Conservation (phyloP, 169 alveolate species). For the Plasmodium gallinaceum region DNA sequence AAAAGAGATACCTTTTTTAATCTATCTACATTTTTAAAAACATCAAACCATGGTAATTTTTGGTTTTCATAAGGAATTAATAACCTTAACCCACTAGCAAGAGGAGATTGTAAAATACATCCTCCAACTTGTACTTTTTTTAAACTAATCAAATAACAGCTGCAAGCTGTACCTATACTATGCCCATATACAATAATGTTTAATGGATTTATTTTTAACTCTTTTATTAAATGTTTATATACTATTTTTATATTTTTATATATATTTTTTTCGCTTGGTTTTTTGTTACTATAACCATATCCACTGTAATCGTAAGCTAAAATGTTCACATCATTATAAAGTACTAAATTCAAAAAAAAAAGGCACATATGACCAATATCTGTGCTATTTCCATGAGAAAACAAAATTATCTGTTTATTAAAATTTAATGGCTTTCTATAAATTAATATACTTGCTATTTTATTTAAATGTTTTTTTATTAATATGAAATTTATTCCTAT, state of each 20-base stretch:
- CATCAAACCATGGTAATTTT: conserved; percentile 85
- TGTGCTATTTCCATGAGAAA: conserved; percentile 93
- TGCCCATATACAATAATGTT: conserved; percentile 90
- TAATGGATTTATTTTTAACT: conserved; percentile 79
- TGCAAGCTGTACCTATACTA: conserved; percentile 92
- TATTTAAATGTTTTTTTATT: conserved; percentile 24
- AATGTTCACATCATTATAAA: conserved; percentile 82
- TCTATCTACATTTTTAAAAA: conserved; percentile 82
- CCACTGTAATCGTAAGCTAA: conserved; percentile 93
- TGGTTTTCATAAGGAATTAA: conserved; percentile 78
- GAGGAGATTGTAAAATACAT: conserved; percentile 90
- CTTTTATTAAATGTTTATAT: conserved; percentile 79
- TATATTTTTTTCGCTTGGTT: conserved; percentile 83
- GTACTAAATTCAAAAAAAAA: conserved; percentile 77
- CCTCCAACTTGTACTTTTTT: conserved; percentile 88
- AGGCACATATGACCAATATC: conserved; percentile 90
- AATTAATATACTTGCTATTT: not conserved
- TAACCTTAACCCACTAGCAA: conserved; percentile 89
- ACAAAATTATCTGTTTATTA: conserved; percentile 82
- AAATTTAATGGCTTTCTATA: conserved; percentile 37
- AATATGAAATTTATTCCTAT: conserved; percentile 21
- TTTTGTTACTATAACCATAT: conserved; percentile 91
- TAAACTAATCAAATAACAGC: conserved; percentile 83
- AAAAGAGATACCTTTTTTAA: conserved; percentile 61
- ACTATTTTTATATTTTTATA: conserved; percentile 85